Conservation (phyloP, 495 filamentous ascomycete species). For the Aspergillus biplanus region DNA sequence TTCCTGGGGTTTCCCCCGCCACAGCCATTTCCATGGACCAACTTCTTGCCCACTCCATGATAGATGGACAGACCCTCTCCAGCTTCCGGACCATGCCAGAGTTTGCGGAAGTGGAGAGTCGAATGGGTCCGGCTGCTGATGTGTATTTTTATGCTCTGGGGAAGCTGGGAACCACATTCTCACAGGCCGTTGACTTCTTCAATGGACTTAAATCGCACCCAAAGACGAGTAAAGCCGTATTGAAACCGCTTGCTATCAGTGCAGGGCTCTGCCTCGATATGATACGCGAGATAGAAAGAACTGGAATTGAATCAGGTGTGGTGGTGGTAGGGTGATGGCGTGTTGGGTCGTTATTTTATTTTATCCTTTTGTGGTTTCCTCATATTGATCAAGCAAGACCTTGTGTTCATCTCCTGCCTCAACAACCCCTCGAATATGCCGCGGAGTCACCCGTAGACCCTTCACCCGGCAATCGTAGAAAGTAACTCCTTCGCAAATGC, state of each 20-base stretch:
- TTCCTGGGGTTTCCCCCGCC: neutral
- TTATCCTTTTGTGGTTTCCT: neutral
- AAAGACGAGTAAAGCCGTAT: neutral
- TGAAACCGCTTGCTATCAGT: neutral
- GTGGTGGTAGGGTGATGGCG: neutral
- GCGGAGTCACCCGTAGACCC: neutral
- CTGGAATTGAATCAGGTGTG: neutral
- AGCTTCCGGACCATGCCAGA: conserved; percentile 3
- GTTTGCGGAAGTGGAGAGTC: neutral
- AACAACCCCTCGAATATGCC: no score
- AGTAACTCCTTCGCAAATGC: conserved; percentile 9
- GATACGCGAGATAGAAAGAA: neutral
- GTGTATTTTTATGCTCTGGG: neutral
- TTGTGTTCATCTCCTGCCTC: no score
- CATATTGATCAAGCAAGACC: neutral
- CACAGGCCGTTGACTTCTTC: neutral
- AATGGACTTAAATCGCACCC: neutral
- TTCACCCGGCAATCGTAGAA: conserved; percentile 1
- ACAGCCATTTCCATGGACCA: neutral
- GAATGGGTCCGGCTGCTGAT: neutral
- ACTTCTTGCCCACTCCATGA: neutral
- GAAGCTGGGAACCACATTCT: neutral
- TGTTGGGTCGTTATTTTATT: neutral
- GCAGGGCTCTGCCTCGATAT: neutral
- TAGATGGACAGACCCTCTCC: neutral